Base-by-base conservation (phyloP, 164 flowering plant species). In the Aristolochia fimbriata region DNA sequence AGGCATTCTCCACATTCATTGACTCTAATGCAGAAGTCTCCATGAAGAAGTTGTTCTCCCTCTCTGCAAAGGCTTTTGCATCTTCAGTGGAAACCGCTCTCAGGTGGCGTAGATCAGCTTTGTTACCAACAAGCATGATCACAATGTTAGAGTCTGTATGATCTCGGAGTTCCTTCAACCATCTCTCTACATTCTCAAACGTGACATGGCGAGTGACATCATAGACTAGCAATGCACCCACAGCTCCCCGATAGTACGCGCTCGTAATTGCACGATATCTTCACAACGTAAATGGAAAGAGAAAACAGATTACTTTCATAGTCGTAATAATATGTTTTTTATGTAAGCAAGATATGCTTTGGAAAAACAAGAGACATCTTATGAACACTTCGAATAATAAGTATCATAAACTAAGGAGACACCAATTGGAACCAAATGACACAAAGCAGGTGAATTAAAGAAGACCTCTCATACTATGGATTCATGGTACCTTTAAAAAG, bases 231-330 rank as follows among this genome's bases (percentile, higher is more conserved):
- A 88, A 66, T 33, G 91, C 91, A 14, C 91, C 91, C 27, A 85
- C 96, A 41, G 96, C 91, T 69, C 96, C 96, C 66, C 96, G 74
- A 62, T 88, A 88, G 67, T 88, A 88, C 21, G 96, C 96, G 66
- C 96, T 88, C 6, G 96, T 88, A 65, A 88, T 88, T 45, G 96
- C 96, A 9, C 96, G 91, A 58, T 88, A 88, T 68, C 96, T 88
- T 61, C 51, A 27, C 61, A 62, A 52, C 23, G 19, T 24, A 55
- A 60, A 54, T 48, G 37, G 47, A 60, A 55, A 30, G 47, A 21
- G 50, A 50, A 41, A 22, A 31, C 20, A 19, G 20, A n/a, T 46
- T 41, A 61, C 4, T 21, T 50, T 31, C 46, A 13, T 19, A 17
- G 45, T 27, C 8, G 12, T 37, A 1, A 37, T 37, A 1, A 37